Conservation (phyloP, 2,329 filamentous ascomycete species). For the Fusarium fujikuroi region DNA sequence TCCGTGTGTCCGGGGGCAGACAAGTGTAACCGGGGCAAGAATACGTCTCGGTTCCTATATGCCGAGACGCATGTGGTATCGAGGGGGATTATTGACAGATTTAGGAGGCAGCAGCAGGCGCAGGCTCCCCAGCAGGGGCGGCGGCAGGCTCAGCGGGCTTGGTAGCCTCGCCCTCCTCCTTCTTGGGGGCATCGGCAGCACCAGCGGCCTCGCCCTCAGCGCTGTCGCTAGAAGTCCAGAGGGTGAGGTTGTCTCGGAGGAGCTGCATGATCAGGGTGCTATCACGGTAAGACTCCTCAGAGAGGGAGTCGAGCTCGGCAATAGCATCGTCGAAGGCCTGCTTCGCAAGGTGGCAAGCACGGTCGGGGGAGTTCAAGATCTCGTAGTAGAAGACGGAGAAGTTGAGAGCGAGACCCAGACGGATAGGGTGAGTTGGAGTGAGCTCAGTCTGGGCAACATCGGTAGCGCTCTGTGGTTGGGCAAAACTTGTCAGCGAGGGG, state of each 20-base stretch:
- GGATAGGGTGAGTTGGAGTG: slow-evolving; percentile 97
- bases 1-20: slow-evolving; percentile 46
- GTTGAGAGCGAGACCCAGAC: slow-evolving; percentile 96
- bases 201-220: slow-evolving; percentile 77
- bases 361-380: slow-evolving; percentile 98
- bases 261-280: slow-evolving; percentile 99
- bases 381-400: slow-evolving; percentile 99
- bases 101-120: slow-evolving; percentile 64
- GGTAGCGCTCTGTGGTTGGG: slow-evolving; percentile 99
- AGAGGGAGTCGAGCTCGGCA: slow-evolving; percentile 95
- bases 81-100: slow-evolving; percentile 50
- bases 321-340: slow-evolving; percentile 99
- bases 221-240: slow-evolving; percentile 96
- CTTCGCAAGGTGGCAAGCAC: slow-evolving; percentile 98
- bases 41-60: slow-evolving; percentile 50
- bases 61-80: slow-evolving; percentile 55
- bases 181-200: slow-evolving; percentile 66
- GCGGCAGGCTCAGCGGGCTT: slow-evolving; percentile 52
- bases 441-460: slow-evolving; percentile 98
- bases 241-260: slow-evolving; percentile 94
- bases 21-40: slow-evolving; percentile 44
- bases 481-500: slow-evolving; percentile 79
- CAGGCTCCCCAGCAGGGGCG: slow-evolving; percentile 52
- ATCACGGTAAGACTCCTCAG: slow-evolving; percentile 99
- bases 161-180: slow-evolving; percentile 66